phyloP scores from a whole-genome alignment of 2,329 filamentous ascomycete genomes.

The Claviceps lovelessii region DNA sequence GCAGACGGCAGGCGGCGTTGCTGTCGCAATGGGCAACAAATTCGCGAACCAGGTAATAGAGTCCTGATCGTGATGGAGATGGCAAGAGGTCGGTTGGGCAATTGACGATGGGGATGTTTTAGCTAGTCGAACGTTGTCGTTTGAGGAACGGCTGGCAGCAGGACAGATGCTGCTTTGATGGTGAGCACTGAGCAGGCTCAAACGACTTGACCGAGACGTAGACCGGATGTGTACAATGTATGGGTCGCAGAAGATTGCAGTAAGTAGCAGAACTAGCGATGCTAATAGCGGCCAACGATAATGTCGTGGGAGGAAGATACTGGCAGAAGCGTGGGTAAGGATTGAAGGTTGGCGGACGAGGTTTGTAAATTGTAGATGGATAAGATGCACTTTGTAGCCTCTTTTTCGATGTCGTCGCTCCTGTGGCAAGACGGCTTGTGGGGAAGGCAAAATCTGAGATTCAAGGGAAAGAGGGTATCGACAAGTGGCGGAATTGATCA shows the following conservation, averaged over 20 bases:
- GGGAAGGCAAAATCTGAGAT: background rate
- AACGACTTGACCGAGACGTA: background rate
- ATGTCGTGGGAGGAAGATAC: background rate
- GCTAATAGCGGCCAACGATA: background rate
- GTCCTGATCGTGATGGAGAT: background rate
- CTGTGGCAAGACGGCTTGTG: background rate
- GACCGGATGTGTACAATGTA: too few relatives aligned
- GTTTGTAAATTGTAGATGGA: background rate
- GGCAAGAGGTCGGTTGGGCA: background rate
- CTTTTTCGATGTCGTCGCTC: background rate
- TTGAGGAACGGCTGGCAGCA: background rate
- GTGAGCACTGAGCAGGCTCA: background rate
- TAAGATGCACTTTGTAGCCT: background rate
- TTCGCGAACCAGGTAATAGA: too few relatives aligned
- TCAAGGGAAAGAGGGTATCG: background rate
- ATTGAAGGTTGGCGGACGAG: background rate
- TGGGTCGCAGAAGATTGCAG: background rate
- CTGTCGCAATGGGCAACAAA: background rate
- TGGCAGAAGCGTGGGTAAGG: too few relatives aligned
- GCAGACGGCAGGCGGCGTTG: too few relatives aligned
- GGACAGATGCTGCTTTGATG: background rate
- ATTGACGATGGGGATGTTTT: background rate
- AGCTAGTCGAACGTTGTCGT: background rate
- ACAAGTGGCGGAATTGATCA: slow-evolving; percentile 1
- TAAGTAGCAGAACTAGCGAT: background rate